Evolutionary conservation across 2,329 filamentous ascomycete species (phyloP).

Genomic region (Didymella keratinophila): DNA sequence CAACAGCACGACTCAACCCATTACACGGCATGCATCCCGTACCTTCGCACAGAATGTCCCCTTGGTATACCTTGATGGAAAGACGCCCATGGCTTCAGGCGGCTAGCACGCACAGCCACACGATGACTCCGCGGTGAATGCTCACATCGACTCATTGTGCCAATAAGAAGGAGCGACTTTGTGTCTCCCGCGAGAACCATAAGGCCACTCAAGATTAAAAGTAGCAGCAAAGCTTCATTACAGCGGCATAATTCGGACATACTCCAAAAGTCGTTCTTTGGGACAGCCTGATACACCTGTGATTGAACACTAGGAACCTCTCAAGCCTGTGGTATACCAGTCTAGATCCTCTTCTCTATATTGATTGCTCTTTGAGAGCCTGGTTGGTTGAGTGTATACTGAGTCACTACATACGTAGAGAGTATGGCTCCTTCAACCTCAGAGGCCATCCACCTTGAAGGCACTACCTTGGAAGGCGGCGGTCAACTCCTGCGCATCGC

Average conservation of each 20-base stretch:
- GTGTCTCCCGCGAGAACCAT: too few relatives aligned
- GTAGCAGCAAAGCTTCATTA: not conserved
- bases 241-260: not conserved
- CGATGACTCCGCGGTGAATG: slow-evolving; percentile 21
- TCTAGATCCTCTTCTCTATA: too few relatives aligned
- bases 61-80: not conserved
- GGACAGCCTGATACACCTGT: too few relatives aligned
- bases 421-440: slow-evolving; percentile 18
- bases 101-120: slow-evolving; percentile 25
- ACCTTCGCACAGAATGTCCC: not conserved
- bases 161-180: not conserved
- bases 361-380: not conserved
- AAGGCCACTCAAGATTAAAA: too few relatives aligned
- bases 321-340: too few relatives aligned
- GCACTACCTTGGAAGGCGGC: slow-evolving; percentile 67
- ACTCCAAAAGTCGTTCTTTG: not conserved
- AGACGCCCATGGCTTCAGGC: not conserved
- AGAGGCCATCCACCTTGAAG: slow-evolving; percentile 54
- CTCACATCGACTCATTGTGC: slow-evolving; percentile 31
- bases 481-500: slow-evolving; percentile 68
- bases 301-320: not conserved
- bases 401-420: not conserved
- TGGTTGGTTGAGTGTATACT: too few relatives aligned
- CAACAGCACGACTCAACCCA: not conserved
- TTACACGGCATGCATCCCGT: not conserved